These are phyloP conservation scores for Phytopythium delawarense DNA, from an alignment of 352 stramenopile genomes.

Conservation along the genomic window DNA sequence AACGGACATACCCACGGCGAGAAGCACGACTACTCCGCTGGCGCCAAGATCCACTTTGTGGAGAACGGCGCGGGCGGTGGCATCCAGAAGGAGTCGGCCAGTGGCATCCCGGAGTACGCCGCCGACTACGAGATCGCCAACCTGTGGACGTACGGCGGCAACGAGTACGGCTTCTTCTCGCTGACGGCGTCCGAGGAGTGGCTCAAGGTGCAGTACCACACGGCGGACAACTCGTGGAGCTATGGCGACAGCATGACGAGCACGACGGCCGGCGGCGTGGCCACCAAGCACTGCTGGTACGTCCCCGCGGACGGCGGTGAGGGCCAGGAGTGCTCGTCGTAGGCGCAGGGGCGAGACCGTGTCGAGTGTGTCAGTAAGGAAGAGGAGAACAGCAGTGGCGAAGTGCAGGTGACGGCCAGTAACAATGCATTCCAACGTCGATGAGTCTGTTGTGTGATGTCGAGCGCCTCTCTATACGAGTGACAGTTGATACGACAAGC, in stretches of 20 bases:
- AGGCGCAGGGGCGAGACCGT: neutral
- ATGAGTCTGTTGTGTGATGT: no score
- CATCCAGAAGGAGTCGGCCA: slow-evolving; percentile 69
- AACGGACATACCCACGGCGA: slow-evolving; percentile 67
- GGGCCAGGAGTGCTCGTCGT: slow-evolving; percentile 26
- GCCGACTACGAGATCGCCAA: slow-evolving; percentile 36
- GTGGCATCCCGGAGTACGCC: slow-evolving; percentile 51
- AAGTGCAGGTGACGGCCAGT: neutral
- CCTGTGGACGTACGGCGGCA: slow-evolving; percentile 53
- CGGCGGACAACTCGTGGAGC: slow-evolving; percentile 48
- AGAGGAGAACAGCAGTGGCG: no score
- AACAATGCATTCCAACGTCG: no score
- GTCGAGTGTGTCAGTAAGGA: neutral
- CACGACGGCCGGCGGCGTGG: slow-evolving; percentile 38
- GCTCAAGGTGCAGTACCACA: slow-evolving; percentile 66
- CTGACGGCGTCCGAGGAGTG: slow-evolving; percentile 52
- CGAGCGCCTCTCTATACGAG: no score
- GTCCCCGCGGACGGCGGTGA: slow-evolving; percentile 38
- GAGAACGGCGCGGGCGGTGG: slow-evolving; percentile 70
- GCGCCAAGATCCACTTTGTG: slow-evolving; percentile 52
- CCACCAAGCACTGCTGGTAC: slow-evolving; percentile 68
- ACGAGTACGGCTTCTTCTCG: slow-evolving; percentile 70
- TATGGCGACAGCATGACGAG: slow-evolving; percentile 40
- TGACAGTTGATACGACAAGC: no score
- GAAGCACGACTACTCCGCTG: slow-evolving; percentile 59